These are phyloP conservation scores for Pichia sp. DNA, from an alignment of 1,139 yeast genomes.

Conservation along the genomic window DNA sequence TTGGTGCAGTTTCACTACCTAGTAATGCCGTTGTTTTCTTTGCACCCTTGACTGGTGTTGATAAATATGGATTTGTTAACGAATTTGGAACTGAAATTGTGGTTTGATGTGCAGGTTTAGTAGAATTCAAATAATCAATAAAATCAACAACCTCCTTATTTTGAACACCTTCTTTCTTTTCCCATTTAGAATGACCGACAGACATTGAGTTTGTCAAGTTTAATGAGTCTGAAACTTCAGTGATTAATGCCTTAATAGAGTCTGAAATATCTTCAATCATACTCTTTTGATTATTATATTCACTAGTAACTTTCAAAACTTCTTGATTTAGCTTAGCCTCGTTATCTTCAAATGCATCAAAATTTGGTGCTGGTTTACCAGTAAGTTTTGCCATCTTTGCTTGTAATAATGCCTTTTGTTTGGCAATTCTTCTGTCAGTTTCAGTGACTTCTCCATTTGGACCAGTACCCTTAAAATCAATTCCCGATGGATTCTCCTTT, in stretches of 20 bases:
- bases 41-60: not conserved
- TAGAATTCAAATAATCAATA: constrained; percentile 46
- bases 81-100: constrained; percentile 9
- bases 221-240: constrained; percentile 47
- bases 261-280: constrained; percentile 67
- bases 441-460: constrained; percentile 81
- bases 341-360: constrained; percentile 44
- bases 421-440: constrained; percentile 69
- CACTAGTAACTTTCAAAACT: constrained; percentile 47
- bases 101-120: constrained; percentile 25
- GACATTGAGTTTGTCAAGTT: constrained; percentile 41
- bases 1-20: not conserved
- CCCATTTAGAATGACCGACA: constrained; percentile 70
- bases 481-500: constrained; percentile 61
- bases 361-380: constrained; percentile 53
- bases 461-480: constrained; percentile 71
- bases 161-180: constrained; percentile 73
- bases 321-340: constrained; percentile 55
- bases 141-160: constrained; percentile 56
- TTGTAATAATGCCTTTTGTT: constrained; percentile 66
- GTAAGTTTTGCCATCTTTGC: constrained; percentile 89
- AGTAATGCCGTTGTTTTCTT: constrained; percentile 4
- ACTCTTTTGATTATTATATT: constrained; percentile 46
- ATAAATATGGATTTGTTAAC: constrained; percentile 9
- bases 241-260: constrained; percentile 66